Evolutionary conservation across 257 asterid genomes (phyloP), one percentile per base, ranked within the genome.

Genomic region (Solanum chmielewskii): DNA sequence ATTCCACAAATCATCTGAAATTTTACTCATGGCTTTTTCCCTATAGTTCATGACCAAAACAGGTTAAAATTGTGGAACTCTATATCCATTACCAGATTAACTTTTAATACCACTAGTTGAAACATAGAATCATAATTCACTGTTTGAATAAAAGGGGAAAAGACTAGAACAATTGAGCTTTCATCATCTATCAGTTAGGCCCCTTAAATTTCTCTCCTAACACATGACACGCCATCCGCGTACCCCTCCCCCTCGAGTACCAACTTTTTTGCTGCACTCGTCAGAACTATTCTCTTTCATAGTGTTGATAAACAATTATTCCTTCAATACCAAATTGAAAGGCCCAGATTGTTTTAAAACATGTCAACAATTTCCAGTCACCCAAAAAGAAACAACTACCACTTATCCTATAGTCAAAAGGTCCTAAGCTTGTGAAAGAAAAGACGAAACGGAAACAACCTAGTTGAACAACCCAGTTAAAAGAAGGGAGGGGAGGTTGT

Each of bases 1-100:
- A 87, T 91, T 88, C 99, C 98, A 95, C 87, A 95, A 86, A n/a
- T 91, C 92, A 84, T 95, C 98, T 39, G 98, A 96, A 86, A 96
- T 89, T 92, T 94, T 94, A 90, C 92, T 87, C 97, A 92, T 92
- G 90, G 94, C 94, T 71, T 91, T 90, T 85, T 92, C 93, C 98
- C 99, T 96, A 91, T 83, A 87, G 88, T 71, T 86, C 47, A 88
- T 9, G 77, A 88, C 87, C 33, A 45, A 44, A 86, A 82, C 45
- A 73, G 69, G 69, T 75, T 73, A 31, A 85, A 64, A 11, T 21
- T 85, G 66, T 13, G 39, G 18, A 41, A 25, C 39, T 14, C 83
- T 78, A 16, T 25, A 78, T 45, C 42, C 37, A 2, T 18, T 78
- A 27, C n/a, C 23, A 45, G 66, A 80, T 78, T 27, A 45, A 47